Conservation (phyloP, 495 filamentous ascomycete genomes). For the Annulohypoxylon maeteangense region DNA sequence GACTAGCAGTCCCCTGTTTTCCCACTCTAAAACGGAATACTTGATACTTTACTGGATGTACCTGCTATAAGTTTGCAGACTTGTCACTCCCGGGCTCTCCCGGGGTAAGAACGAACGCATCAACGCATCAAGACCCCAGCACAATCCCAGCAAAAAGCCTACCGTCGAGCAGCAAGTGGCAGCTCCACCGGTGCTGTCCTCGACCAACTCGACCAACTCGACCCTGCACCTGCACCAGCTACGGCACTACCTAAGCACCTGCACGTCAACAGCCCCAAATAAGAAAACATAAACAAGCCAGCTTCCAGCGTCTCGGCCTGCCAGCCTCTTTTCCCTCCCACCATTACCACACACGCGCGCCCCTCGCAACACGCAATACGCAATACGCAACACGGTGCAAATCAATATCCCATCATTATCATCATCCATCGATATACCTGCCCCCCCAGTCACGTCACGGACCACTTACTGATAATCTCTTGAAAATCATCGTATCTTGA, state of each 20-base stretch:
- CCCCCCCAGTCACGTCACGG: constrained; percentile 32
- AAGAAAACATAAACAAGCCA: constrained; percentile 47
- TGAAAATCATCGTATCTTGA: constrained; percentile 43
- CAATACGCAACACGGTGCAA: constrained; percentile 30
- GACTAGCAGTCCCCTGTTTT: constrained; percentile 14
- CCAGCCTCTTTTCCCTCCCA: constrained; percentile 35
- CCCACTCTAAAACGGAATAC: constrained; percentile 11
- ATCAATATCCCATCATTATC: constrained; percentile 22
- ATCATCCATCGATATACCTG: constrained; percentile 9
- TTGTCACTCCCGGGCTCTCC: background rate
- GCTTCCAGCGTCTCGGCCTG: constrained; percentile 23
- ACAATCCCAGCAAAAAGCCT: background rate
- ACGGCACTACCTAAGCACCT: background rate
- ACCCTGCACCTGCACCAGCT: background rate
- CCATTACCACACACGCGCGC: constrained; percentile 29
- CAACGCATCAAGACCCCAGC: background rate
- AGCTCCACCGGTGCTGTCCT: background rate
- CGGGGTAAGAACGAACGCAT: background rate
- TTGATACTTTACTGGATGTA: background rate
- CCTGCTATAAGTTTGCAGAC: background rate
- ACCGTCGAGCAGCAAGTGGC: background rate
- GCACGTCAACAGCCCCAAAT: constrained; percentile 39
- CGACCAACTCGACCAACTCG: background rate
- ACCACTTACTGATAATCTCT: constrained; percentile 24
- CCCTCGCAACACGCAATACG: constrained; percentile 34